These are phyloP conservation scores for Tolypocladium sp. DNA, from an alignment of 2,329 filamentous ascomycete genomes.

Conservation along the genomic window DNA sequence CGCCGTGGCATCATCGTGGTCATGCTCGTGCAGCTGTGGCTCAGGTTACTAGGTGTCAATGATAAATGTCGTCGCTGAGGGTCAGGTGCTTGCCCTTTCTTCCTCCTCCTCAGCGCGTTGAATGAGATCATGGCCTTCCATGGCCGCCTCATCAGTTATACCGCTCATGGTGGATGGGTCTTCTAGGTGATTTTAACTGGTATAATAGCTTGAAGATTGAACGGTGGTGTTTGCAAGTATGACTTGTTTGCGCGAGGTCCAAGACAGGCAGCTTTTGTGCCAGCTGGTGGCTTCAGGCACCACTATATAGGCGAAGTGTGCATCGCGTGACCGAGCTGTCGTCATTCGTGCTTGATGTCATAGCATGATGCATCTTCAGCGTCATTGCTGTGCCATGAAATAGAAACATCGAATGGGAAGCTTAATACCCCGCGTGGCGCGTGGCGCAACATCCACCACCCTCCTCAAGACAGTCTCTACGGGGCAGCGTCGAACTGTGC, in stretches of 20 bases:
- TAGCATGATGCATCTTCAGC: background rate
- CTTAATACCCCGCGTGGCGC: background rate
- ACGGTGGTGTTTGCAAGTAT: too few relatives aligned
- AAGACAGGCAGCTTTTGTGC: too few relatives aligned
- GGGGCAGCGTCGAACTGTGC: background rate
- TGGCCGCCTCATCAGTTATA: constrained; percentile 19
- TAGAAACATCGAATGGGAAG: background rate
- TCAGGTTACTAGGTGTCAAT: background rate
- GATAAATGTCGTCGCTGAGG: background rate
- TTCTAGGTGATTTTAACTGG: too few relatives aligned
- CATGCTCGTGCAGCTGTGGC: background rate
- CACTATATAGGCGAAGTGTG: background rate
- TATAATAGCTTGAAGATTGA: background rate
- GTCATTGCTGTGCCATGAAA: background rate
- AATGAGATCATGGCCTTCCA: constrained; percentile 23
- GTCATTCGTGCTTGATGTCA: background rate
- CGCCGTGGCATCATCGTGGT: background rate
- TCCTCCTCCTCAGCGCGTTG: constrained; percentile 18
- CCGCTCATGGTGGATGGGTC: constrained; percentile 4
- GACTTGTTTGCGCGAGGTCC: too few relatives aligned
- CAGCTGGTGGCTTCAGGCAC: background rate
- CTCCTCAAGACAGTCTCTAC: background rate
- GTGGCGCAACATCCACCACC: background rate
- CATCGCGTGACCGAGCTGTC: background rate
- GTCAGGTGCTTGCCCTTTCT: background rate